A percentile compares a stretch with the other conserved stretches of the same genome.
Evolutionary conservation across 805 yeast genomes (phyloP).

Genomic region (Pichia paraexigua): DNA sequence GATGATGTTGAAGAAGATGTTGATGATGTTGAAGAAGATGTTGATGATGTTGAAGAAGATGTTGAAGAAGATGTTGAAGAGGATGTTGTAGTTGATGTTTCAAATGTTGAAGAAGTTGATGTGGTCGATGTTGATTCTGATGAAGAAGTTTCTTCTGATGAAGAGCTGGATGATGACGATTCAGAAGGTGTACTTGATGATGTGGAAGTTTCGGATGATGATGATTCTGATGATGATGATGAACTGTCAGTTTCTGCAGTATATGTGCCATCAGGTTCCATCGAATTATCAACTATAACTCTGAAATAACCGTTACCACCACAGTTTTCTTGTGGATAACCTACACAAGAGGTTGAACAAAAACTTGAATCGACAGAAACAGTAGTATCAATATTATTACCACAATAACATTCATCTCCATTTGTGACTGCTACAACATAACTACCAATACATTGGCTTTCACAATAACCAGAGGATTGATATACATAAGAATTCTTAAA

Average conservation of each 20-base stretch:
- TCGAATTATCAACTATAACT: constrained; percentile 33
- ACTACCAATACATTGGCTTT: constrained; percentile 37
- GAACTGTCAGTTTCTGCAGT: background rate
- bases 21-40: constrained; percentile 15
- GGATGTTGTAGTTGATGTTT: constrained; percentile 7
- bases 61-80: constrained; percentile 9
- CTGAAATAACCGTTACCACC: constrained; percentile 44
- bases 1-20: constrained; percentile 8
- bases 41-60: constrained; percentile 15
- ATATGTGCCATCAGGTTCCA: background rate
- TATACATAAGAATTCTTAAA: constrained; percentile 41
- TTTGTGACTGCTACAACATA: constrained; percentile 37
- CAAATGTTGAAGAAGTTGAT: constrained; percentile 4
- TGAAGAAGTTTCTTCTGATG: constrained; percentile 10
- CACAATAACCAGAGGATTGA: constrained; percentile 59
- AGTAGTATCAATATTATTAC: constrained; percentile 34
- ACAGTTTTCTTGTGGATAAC: constrained; percentile 57
- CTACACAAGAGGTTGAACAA: constrained; percentile 47
- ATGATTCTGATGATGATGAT: constrained; percentile 5
- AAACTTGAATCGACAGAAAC: constrained; percentile 21
- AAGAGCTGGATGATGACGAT: constrained; percentile 14
- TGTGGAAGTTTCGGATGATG: constrained; percentile 10
- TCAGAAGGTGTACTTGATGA: background rate
- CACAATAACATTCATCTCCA: constrained; percentile 63
- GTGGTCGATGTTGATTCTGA: constrained; percentile 10